Evolutionary conservation across 2,329 filamentous ascomycete genomes (phyloP).

Genomic region (Lasiodiplodia sp.): DNA sequence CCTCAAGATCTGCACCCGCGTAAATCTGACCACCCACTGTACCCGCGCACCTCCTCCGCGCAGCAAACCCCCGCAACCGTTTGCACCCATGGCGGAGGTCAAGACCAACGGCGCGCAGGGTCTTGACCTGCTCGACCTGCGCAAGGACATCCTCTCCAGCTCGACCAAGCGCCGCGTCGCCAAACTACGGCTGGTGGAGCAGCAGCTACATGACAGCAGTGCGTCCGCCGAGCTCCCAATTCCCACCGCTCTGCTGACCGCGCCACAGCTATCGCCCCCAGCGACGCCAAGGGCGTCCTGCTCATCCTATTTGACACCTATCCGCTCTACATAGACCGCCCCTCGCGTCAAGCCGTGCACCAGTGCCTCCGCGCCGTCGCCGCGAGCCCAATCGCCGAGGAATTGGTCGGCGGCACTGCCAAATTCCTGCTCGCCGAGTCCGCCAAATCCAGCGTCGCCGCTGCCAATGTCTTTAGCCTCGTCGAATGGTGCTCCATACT

Average conservation of each 20-base stretch:
- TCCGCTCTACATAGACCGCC: constrained; percentile 83
- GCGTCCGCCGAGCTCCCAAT: constrained; percentile 49
- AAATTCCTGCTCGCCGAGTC: constrained; percentile 74
- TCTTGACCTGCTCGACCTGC: constrained; percentile 45
- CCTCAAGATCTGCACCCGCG: constrained; percentile 29
- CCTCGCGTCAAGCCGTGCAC: constrained; percentile 83
- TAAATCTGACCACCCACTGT: constrained; percentile 21
- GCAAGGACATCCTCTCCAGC: constrained; percentile 54
- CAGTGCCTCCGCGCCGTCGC: constrained; percentile 76
- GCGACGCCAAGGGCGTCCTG: constrained; percentile 63
- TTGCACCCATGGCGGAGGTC: constrained; percentile 44
- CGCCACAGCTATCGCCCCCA: constrained; percentile 47
- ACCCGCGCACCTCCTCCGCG: constrained; percentile 21
- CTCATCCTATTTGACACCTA: constrained; percentile 86
- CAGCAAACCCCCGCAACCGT: constrained; percentile 6
- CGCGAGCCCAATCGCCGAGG: constrained; percentile 62
- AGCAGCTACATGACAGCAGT: constrained; percentile 53
- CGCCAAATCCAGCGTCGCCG: constrained; percentile 77
- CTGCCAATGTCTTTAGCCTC: constrained; percentile 83
- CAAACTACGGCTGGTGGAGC: constrained; percentile 54
- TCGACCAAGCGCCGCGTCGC: constrained; percentile 56
- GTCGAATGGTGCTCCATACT: constrained; percentile 88
- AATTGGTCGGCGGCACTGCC: constrained; percentile 69
- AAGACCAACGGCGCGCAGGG: constrained; percentile 42
- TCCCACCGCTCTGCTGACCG: constrained; percentile 38